Percentiles rank a stretch among this genome's conserved stretches.
These are phyloP conservation scores for Apium graveolens DNA, from an alignment of 129 eudicot genomes.

Conservation along the genomic window DNA sequence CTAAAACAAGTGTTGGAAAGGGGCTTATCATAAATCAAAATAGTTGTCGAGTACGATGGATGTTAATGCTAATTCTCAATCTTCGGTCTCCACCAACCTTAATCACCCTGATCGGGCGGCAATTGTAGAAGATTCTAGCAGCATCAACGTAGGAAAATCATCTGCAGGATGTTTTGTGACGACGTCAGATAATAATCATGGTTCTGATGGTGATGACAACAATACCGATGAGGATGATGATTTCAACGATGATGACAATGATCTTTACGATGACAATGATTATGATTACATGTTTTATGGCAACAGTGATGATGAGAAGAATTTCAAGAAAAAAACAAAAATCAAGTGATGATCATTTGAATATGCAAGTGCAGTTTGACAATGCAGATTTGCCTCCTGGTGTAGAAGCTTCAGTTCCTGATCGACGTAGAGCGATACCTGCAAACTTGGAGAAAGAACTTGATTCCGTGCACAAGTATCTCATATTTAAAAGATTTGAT, in stretches of 20 bases:
- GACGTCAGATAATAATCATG: background rate
- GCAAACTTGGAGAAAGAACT: slow-evolving; percentile 16
- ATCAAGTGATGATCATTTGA: slow-evolving; percentile 27
- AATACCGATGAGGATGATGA: slow-evolving; percentile 2
- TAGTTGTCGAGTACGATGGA: background rate
- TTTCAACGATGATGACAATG: slow-evolving; percentile 7
- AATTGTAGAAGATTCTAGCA: slow-evolving; percentile 20
- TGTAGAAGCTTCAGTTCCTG: slow-evolving; percentile 58
- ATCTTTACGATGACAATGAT: slow-evolving; percentile 31
- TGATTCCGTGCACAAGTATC: slow-evolving; percentile 28
- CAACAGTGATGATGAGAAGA: slow-evolving; percentile 1
- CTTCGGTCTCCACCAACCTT: background rate
- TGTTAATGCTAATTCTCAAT: background rate
- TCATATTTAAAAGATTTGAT: slow-evolving; percentile 47
- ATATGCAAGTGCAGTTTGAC: slow-evolving; percentile 42
- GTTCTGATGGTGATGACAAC: slow-evolving; percentile 23
- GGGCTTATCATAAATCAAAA: no score
- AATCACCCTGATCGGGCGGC: slow-evolving; percentile 22
- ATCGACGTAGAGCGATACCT: background rate
- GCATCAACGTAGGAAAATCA: slow-evolving; percentile 17
- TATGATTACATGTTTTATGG: slow-evolving; percentile 28
- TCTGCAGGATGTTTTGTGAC: slow-evolving; percentile 5
- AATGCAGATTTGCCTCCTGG: slow-evolving; percentile 67
- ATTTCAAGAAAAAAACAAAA: background rate
- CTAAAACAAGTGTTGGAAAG: no score